Evolutionary conservation across 768 basidiomycete species (phyloP).

Genomic region (Naematelia encephala): DNA sequence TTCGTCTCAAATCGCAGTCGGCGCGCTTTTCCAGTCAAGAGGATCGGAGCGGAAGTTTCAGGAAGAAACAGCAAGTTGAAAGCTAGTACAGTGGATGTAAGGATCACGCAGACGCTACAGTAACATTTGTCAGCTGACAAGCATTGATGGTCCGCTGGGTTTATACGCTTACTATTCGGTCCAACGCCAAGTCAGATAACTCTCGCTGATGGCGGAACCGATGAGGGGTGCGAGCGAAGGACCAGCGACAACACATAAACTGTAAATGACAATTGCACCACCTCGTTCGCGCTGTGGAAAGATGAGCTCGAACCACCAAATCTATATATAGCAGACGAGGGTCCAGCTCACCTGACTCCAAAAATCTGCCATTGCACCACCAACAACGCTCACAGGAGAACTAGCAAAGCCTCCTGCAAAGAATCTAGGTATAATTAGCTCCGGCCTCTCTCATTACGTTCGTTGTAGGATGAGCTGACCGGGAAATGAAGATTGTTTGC

Average conservation of each 20-base stretch:
- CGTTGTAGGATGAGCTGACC: slow-evolving; percentile 14
- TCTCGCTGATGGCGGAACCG: slow-evolving; percentile 40
- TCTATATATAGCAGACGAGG: not conserved
- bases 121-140: not conserved
- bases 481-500: slow-evolving; percentile 49
- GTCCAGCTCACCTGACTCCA: slow-evolving; percentile 27
- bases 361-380: slow-evolving; percentile 39
- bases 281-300: slow-evolving; percentile 26
- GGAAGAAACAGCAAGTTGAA: slow-evolving; percentile 43
- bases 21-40: slow-evolving; percentile 48
- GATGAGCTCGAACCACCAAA: not conserved
- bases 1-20: slow-evolving; percentile 38
- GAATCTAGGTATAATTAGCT: not conserved
- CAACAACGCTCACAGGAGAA: slow-evolving; percentile 42
- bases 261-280: slow-evolving; percentile 47
- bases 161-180: slow-evolving; percentile 37
- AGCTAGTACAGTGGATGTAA: slow-evolving; percentile 35
- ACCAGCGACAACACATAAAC: slow-evolving; percentile 48
- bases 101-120: slow-evolving; percentile 37
- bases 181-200: slow-evolving; percentile 51
- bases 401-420: slow-evolving; percentile 33
- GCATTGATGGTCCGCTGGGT: not conserved
- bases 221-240: slow-evolving; percentile 48
- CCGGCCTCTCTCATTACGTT: not conserved
- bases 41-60: slow-evolving; percentile 49